Evolutionary conservation across 352 stramenopile genomes (phyloP), one percentile per base, ranked within the genome.

Genomic region (Globisporangium emineosum): DNA sequence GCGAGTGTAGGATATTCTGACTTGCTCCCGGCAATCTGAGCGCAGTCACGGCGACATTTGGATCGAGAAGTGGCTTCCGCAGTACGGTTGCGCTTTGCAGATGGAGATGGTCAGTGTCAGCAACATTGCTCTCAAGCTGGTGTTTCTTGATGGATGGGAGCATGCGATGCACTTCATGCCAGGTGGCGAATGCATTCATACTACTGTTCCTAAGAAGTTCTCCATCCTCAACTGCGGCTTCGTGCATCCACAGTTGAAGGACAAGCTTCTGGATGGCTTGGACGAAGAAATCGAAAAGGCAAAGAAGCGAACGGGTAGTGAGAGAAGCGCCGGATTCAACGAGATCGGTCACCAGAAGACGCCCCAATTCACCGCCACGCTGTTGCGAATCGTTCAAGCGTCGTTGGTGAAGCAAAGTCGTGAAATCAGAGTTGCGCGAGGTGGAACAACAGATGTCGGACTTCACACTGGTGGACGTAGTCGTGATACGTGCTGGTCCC

Each of bases 401-500:
- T 66, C 40, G 4, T 5, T 23, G 6, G 17, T 15, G 52, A 30
- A 47, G 69, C 12, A 57, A 58, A n/a, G 21, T 17, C 43, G 27
- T 30, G 12, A 15, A 35, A 23, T 7, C 47, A 13, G 5, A 45
- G 45, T 52, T 19, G 62, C 54, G 37, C 69, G 10, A 43, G 75
- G 75, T 15, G 78, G 76, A 0, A 82, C 76, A 25, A 86, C 74
- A 1, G 79, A 86, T 62, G 76, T 86, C 10, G 77, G 78, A 4
- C 67, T 70, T 25, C 79, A 90, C 57, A 90, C 78, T 0, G 78
- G 81, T 13, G 70, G 67, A 0, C 57, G 62, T 27, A 49, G 65
- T 4, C 70, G 81, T 25, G 76, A 78, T 52, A 90, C 79, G 5
- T 88, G 79, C 57, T 90, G 79, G 77, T 50, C 79, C 21, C 59